phyloP scores from a whole-genome alignment of 306 rosid genomes.

The Echinosophora koreensis region DNA sequence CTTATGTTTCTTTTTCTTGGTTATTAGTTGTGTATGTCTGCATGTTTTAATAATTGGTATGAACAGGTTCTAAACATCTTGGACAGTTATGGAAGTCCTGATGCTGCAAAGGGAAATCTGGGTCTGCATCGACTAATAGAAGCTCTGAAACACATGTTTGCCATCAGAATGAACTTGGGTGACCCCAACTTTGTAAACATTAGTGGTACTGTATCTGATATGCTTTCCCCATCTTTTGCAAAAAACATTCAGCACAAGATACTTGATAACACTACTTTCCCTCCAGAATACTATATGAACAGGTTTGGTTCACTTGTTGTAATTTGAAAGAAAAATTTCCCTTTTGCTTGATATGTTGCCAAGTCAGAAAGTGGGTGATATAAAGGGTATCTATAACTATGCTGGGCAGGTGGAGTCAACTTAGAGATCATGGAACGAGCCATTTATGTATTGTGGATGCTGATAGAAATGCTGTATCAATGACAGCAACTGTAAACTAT shows the following conservation, averaged over 20 bases:
- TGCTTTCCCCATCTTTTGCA: slow-evolving; percentile 86
- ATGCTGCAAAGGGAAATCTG: slow-evolving; percentile 72
- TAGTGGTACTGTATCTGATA: slow-evolving; percentile 48
- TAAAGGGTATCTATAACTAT: slow-evolving; percentile 19
- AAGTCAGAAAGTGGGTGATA: slow-evolving; percentile 5
- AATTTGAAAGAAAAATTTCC: slow-evolving; percentile 39
- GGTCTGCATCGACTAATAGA: slow-evolving; percentile 87
- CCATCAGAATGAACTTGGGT: slow-evolving; percentile 89
- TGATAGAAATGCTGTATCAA: slow-evolving; percentile 87
- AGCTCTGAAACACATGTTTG: slow-evolving; percentile 84
- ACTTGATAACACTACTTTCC: slow-evolving; percentile 85
- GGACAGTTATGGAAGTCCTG: slow-evolving; percentile 66
- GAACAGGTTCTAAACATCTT: slow-evolving; percentile 80
- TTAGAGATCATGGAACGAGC: slow-evolving; percentile 94
- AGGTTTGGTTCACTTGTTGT: slow-evolving; percentile 54
- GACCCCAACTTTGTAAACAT: slow-evolving; percentile 79
- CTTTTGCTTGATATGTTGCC: slow-evolving; percentile 32
- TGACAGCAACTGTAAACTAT: slow-evolving; percentile 75
- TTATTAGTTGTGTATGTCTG: not conserved
- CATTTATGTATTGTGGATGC: slow-evolving; percentile 91
- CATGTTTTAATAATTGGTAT: slow-evolving; percentile 19
- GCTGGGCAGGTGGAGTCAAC: slow-evolving; percentile 87
- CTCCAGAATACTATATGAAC: slow-evolving; percentile 78
- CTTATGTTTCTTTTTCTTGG: not conserved
- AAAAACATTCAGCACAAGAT: slow-evolving; percentile 65